Base-by-base conservation (phyloP, 192 early-diverging fungal genomes). In the Linnemannia exigua region DNA sequence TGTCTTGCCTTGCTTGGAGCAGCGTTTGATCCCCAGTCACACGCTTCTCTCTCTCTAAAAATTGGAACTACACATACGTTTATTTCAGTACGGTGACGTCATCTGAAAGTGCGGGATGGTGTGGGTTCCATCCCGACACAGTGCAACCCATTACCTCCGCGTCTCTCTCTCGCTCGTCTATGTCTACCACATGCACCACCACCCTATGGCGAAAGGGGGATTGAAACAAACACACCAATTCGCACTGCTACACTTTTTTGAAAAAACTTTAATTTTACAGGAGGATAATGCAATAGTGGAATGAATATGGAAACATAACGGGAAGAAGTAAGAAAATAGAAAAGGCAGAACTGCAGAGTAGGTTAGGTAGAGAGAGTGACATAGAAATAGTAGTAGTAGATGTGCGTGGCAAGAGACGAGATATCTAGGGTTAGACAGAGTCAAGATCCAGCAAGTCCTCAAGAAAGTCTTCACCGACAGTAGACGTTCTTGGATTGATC, bases 381-480 rank as follows among this genome's bases (percentile, higher is more conserved):
- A 44, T 6, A 9, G 28, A 44, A n/a, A 71, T 5, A 71, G 38
- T 22, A 46, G 41, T 6, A 46, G 20, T 4, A 44, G 14, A 48
- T 28, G 0, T 16, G 20, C 71, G 17, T 28, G 17, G 44, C 19
- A 46, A 76, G 41, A 38, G 20, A 22, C 8, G 28, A 67, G 5
- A n/a, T n/a, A n/a, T n/a, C n/a, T n/a, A 28, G 28, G 22, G 11
- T 67, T 67, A 66, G 33, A 12, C 25, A 33, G 33, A 61, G 47
- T 79, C 82, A 20, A 61, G 20, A 8, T 77, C 70, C 28, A 77
- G 19, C 9, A 77, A 15, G 28, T 72, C 74, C n/a, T 77, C 74
- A 9, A 77, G 41, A 41, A 72, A 52, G 25, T 83, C 81, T 1
- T 77, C 81, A 0, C 76, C 81, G 58, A 83, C 81, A 9, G 81